Percentiles rank a stretch among this genome's conserved stretches.
phyloP scores from a whole-genome alignment of 2,329 filamentous ascomycete species.

The Pochonia chlamydosporia region DNA sequence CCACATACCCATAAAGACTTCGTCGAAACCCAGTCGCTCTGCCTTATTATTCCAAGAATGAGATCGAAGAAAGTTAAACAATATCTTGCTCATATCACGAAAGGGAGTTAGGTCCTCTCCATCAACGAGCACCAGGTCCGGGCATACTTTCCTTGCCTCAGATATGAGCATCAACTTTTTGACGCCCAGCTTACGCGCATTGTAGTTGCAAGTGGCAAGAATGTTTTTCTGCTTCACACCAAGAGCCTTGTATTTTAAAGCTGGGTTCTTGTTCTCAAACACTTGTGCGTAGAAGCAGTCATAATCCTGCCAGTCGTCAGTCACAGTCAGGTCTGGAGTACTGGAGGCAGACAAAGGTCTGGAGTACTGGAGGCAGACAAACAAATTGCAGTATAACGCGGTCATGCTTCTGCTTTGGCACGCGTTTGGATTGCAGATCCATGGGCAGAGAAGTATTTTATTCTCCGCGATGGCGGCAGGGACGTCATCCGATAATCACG shows the following conservation, averaged over 20 bases:
- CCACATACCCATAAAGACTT: conserved; percentile 55
- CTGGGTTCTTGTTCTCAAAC: conserved; percentile 73
- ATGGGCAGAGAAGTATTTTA: conserved; percentile 1
- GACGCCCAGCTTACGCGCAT: conserved; percentile 67
- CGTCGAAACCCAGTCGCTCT: conserved; percentile 85
- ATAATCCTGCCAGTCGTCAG: conserved; percentile 50
- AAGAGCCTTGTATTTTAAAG: conserved; percentile 65
- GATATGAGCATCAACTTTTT: conserved; percentile 80
- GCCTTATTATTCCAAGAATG: conserved; percentile 74
- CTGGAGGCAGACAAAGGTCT: conserved; percentile 5
- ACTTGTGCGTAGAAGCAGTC: conserved; percentile 95
- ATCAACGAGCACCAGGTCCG: conserved; percentile 77
- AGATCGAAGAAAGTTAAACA: conserved; percentile 66
- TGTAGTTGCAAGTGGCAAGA: conserved; percentile 90
- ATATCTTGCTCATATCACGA: conserved; percentile 74
- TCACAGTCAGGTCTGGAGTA: background rate
- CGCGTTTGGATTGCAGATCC: conserved; percentile 12
- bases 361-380: conserved; percentile 23
- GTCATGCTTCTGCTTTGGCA: conserved; percentile 48
- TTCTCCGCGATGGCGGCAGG: too few relatives aligned
- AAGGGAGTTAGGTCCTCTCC: conserved; percentile 85
- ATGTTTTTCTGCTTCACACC: conserved; percentile 93
- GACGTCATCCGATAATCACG: too few relatives aligned
- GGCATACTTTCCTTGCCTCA: conserved; percentile 74
- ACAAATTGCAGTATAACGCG: conserved; percentile 80